Evolutionary conservation across 176 grass and related monocot species (phyloP), one percentile per base, ranked within the genome.

Genomic region (Areca catechu): DNA sequence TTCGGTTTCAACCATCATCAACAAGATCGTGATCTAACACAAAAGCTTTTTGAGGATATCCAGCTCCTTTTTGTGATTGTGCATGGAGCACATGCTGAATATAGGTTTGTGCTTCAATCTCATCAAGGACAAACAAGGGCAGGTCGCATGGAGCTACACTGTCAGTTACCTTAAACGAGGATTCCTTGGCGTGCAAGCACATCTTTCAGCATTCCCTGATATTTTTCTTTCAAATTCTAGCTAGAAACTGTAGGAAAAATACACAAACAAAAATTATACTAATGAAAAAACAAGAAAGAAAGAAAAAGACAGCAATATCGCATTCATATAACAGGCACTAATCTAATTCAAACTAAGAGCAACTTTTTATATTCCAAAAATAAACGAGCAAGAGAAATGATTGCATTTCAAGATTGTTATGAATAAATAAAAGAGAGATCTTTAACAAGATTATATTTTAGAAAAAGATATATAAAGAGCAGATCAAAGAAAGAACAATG

Each of bases 191-290:
- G 80, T 71, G 28, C 50, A 80, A 80, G 68, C 83, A 91, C 83
- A 97, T 97, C 51, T 88, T 97, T 81, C 75, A 67, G 78, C 86
- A 97, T 97, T 84, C 72, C 86, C 77, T 82, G 50, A 52, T 66
- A 37, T 61, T 85, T 61, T 9, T 27, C 81, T 92, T 77, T 29
- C 28, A 66, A 60, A 57, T 63, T 57, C 23, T n/a, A 74, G 72
- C 60, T 49, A 16, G 37, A 66, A 22, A 57, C 79, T 76, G 54
- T 48, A 60, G 30, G 51, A n/a, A 48, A 64, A 47, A 51, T 18
- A 22, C 62, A 16, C 19, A 68, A 50, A 7, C 3, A 3, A 68
- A 30, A 60, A 17, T 50, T 5, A 20, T 58, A 19, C 16, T 43
- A 12, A 43, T 14, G 34, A 37, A 37, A 43, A 43, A 0, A 43